phyloP scores from a whole-genome alignment of 2,329 filamentous ascomycete species.

The Aspergillus sp. region DNA sequence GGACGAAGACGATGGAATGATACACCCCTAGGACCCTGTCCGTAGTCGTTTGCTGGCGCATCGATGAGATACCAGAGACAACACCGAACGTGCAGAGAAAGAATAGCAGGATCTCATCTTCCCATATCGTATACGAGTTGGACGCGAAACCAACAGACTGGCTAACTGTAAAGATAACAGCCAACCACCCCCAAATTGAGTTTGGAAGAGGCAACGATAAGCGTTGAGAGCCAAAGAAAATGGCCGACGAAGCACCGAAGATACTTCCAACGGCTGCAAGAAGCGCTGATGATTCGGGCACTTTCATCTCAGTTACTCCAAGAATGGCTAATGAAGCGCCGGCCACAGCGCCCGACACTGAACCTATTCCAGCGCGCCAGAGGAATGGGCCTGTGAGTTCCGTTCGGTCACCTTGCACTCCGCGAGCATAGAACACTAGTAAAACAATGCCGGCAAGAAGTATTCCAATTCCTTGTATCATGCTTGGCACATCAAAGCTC shows the following conservation, averaged over 20 bases:
- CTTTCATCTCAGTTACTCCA: constrained; percentile 28
- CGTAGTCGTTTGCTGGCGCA: constrained; percentile 65
- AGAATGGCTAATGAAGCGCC: constrained; percentile 25
- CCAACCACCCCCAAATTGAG: constrained; percentile 87
- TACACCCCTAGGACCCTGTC: constrained; percentile 77
- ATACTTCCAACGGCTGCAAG: constrained; percentile 48
- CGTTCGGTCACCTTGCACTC: constrained; percentile 53
- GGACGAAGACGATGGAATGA: constrained; percentile 79
- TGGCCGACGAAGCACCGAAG: constrained; percentile 40
- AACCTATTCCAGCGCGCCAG: constrained; percentile 51
- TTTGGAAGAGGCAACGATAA: constrained; percentile 61
- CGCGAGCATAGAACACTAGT: constrained; percentile 70
- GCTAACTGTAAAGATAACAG: constrained; percentile 74
- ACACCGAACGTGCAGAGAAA: constrained; percentile 86
- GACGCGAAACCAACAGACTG: constrained; percentile 94
- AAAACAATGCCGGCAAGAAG: constrained; percentile 67
- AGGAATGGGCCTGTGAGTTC: constrained; percentile 56
- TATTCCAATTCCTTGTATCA: constrained; percentile 75
- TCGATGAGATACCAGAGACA: constrained; percentile 69
- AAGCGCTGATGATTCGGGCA: constrained; percentile 37
- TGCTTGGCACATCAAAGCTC: constrained; percentile 82
- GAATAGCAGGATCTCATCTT: constrained; percentile 90
- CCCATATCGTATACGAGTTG: constrained; percentile 98
- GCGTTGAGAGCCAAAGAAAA: constrained; percentile 38
- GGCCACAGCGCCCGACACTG: constrained; percentile 41